A percentile compares a stretch with the other conserved stretches of the same genome.
These are phyloP conservation scores for Colletotrichum cereale DNA, from an alignment of 2,329 filamentous ascomycete species.

Conservation along the genomic window DNA sequence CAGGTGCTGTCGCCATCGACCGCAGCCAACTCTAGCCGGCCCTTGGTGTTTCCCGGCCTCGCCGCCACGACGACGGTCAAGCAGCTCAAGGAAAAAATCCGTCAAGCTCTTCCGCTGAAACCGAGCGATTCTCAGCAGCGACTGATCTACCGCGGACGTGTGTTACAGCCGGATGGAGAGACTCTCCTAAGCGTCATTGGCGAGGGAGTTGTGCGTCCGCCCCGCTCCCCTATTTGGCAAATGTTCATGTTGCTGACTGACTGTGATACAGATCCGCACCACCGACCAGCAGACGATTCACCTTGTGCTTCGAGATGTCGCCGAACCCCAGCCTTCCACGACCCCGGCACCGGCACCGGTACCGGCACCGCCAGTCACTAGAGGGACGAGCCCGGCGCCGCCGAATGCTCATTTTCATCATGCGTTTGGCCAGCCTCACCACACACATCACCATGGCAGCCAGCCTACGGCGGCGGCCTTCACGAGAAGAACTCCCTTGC, in stretches of 20 bases:
- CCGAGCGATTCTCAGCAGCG: conserved; percentile 68
- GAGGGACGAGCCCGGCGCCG: conserved; percentile 44
- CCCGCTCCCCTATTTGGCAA: conserved; percentile 24
- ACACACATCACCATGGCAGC: conserved; percentile 44
- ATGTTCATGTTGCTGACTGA: conserved; percentile 36
- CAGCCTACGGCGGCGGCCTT: conserved; percentile 47
- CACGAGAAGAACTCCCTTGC: conserved; percentile 47
- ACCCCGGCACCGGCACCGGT: conserved; percentile 45
- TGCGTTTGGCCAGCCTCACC: conserved; percentile 43
- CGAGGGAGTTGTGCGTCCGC: conserved; percentile 61
- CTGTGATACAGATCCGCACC: conserved; percentile 30
- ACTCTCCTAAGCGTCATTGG: conserved; percentile 70
- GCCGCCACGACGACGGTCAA: conserved; percentile 65
- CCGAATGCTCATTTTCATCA: conserved; percentile 32
- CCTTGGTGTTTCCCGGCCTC: conserved; percentile 63
- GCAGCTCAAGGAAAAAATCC: conserved; percentile 70
- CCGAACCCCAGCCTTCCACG: conserved; percentile 45
- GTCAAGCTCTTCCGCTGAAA: conserved; percentile 61
- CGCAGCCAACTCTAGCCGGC: conserved; percentile 61
- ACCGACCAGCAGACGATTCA: conserved; percentile 64
- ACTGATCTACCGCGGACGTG: conserved; percentile 71
- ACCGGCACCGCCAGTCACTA: conserved; percentile 44
- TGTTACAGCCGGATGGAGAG: conserved; percentile 66
- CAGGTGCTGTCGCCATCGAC: conserved; percentile 70
- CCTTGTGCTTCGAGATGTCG: conserved; percentile 61